Conservation (phyloP, 805 yeast genomes). For the Starmerella davenportii region DNA sequence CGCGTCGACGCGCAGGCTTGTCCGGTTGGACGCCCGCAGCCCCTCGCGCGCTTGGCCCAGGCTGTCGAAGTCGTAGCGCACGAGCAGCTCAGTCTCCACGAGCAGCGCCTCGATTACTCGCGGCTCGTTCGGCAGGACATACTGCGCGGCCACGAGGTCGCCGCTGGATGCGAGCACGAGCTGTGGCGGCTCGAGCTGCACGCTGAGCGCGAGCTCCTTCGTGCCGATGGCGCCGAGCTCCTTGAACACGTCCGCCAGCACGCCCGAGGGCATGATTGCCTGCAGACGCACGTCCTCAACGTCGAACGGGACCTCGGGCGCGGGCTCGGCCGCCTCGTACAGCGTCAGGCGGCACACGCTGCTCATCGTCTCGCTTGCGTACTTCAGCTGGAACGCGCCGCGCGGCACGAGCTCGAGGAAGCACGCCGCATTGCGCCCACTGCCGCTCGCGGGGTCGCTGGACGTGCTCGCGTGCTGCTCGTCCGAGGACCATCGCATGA, state of each 20-base stretch:
- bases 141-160: slow-evolving; percentile 53
- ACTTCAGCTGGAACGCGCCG: slow-evolving; percentile 19
- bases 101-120: slow-evolving; percentile 41
- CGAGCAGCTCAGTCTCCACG: slow-evolving; percentile 22
- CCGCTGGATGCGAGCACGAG: slow-evolving; percentile 48
- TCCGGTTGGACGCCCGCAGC: slow-evolving; percentile 32
- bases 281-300: slow-evolving; percentile 31
- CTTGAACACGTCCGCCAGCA: slow-evolving; percentile 34
- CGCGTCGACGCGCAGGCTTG: slow-evolving; percentile 37
- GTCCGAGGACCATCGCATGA: slow-evolving; percentile 27
- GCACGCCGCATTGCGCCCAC: slow-evolving; percentile 19
- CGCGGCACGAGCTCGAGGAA: slow-evolving; percentile 38
- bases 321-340: slow-evolving; percentile 21
- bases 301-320: slow-evolving; percentile 26
- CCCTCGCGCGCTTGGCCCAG: slow-evolving; percentile 35
- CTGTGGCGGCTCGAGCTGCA: slow-evolving; percentile 20
- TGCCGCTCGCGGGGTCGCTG: not conserved
- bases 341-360: slow-evolving; percentile 44
- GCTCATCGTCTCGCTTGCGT: slow-evolving; percentile 22
- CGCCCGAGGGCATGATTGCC: slow-evolving; percentile 35
- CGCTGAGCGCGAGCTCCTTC: slow-evolving; percentile 5
- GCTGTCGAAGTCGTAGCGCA: slow-evolving; percentile 30
- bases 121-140: slow-evolving; percentile 46
- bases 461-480: not conserved
- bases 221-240: slow-evolving; percentile 38